A percentile compares a stretch with the other conserved stretches of the same genome.
Conservation (phyloP, 148 eudicot species). For the Polygonum aviculare region DNA sequence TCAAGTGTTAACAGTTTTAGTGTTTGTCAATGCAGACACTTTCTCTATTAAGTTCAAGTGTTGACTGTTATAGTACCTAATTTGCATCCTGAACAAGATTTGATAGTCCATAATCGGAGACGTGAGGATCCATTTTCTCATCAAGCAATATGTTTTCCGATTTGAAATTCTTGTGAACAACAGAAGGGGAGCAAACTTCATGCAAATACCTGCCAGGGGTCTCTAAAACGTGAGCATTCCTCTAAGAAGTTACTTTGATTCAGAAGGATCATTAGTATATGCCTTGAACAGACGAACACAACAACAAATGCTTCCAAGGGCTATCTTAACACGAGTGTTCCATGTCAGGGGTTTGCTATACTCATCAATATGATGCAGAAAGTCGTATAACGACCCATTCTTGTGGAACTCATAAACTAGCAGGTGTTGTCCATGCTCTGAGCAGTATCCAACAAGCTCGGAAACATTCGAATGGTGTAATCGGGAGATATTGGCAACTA, state of each 20-base stretch:
- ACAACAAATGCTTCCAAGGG: slow-evolving; percentile 9
- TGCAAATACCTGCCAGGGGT: slow-evolving; percentile 67
- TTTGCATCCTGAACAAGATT: slow-evolving; percentile 59
- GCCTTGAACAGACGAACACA: background rate
- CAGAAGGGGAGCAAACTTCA: slow-evolving; percentile 91
- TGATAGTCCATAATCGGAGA: slow-evolving; percentile 81
- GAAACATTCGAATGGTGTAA: slow-evolving; percentile 14
- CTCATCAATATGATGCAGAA: slow-evolving; percentile 13
- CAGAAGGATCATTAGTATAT: background rate
- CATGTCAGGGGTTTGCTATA: slow-evolving; percentile 11
- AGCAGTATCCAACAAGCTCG: slow-evolving; percentile 16
- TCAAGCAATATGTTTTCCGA: slow-evolving; percentile 92
- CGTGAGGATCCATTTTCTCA: slow-evolving; percentile 78
- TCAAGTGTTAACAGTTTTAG: background rate
- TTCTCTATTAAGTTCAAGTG: background rate
- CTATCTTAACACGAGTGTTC: slow-evolving; percentile 13
- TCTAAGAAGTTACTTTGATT: no score
- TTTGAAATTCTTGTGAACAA: slow-evolving; percentile 84
- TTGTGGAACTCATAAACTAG: slow-evolving; percentile 13
- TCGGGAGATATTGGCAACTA: slow-evolving; percentile 5
- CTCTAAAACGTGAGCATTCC: background rate
- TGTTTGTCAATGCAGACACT: background rate
- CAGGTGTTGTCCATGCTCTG: slow-evolving; percentile 18
- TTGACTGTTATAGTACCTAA: slow-evolving; percentile 42
- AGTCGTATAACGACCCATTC: slow-evolving; percentile 9